Evolutionary conservation across 139 green algal species (phyloP).

Genomic region (Zygnema cylindricum): DNA sequence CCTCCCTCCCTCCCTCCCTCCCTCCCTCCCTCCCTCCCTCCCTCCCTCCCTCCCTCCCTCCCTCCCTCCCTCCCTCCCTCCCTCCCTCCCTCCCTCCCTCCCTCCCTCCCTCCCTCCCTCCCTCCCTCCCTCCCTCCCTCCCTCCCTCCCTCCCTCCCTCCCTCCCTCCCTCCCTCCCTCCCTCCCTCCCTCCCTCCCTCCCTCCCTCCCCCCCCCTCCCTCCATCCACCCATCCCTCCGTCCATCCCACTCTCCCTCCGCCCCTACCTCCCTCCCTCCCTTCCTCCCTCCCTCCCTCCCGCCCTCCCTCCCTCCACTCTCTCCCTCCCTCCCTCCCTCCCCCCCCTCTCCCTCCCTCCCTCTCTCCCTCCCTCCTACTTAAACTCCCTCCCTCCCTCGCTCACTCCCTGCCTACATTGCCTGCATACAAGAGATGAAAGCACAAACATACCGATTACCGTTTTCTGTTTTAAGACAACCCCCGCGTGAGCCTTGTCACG

Average conservation of each 20-base stretch:
- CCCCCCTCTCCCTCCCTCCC: background rate
- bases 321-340: background rate
- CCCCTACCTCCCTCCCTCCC: background rate
- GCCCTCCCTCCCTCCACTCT: background rate
- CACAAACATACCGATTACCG: no score
- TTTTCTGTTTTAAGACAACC: no score
- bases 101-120: background rate
- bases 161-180: background rate
- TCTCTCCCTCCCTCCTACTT: background rate
- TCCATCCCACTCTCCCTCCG: background rate
- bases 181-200: background rate
- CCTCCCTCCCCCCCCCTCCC: background rate
- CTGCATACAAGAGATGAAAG: no score
- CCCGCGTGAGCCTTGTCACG: no score
- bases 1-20: background rate
- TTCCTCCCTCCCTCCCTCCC: background rate
- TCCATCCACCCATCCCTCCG: background rate
- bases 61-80: background rate
- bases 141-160: background rate
- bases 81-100: no score
- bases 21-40: background rate
- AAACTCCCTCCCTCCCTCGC: background rate
- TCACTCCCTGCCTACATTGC: background rate
- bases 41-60: background rate
- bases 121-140: no score